Percentiles rank a stretch among this genome's conserved stretches.
Conservation (phyloP, 2,329 filamentous ascomycete species). For the Chrysoporthe cubensis region DNA sequence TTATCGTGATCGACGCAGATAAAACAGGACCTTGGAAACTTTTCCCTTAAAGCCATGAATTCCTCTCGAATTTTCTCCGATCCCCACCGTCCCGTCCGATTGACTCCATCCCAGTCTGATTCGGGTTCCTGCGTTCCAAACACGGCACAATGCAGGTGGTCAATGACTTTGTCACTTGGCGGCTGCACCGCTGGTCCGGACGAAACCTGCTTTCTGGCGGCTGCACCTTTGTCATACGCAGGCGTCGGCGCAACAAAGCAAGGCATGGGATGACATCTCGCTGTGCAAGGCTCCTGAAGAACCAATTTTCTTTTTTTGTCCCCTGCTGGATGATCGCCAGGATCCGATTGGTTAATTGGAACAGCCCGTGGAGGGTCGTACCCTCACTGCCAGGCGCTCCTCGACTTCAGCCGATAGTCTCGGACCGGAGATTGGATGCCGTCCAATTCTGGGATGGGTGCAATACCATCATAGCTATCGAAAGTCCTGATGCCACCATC, state of each 20-base stretch:
- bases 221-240: background rate
- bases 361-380: background rate
- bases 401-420: background rate
- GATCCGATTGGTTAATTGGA: background rate
- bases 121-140: conserved; percentile 4
- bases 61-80: background rate
- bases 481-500: background rate
- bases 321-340: too few relatives aligned
- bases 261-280: background rate
- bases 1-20: too few relatives aligned
- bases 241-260: background rate
- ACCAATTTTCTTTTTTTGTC: background rate
- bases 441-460: background rate
- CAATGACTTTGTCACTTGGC: background rate
- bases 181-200: background rate
- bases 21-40: too few relatives aligned
- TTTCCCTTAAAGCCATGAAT: too few relatives aligned
- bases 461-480: background rate
- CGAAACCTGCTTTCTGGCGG: background rate
- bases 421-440: conserved; percentile 2
- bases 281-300: too few relatives aligned
- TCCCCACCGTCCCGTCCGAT: background rate
- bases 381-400: background rate
- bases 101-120: background rate
- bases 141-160: background rate